These are phyloP conservation scores for Trichosporon asahii DNA, from an alignment of 1,284 basidiomycete species.

Conservation along the genomic window DNA sequence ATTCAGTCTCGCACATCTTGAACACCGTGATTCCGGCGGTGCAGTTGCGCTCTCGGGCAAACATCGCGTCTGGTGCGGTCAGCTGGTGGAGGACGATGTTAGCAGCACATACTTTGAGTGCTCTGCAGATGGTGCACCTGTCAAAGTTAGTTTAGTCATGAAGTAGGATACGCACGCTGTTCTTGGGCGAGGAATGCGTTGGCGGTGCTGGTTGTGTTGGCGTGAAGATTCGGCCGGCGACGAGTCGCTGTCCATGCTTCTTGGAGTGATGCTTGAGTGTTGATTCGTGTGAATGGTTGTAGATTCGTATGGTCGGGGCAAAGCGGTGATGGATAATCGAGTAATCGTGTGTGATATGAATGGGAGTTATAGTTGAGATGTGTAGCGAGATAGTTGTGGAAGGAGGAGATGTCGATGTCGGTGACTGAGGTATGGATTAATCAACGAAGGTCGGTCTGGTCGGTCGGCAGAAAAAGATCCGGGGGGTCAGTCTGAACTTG, in stretches of 20 bases:
- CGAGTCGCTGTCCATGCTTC: conserved; percentile 10
- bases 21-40: neutral
- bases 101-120: neutral
- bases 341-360: too few relatives aligned
- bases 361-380: neutral
- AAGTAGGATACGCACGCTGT: neutral
- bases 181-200: neutral
- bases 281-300: neutral
- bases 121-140: conserved; percentile 9
- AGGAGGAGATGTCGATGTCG: neutral
- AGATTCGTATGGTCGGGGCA: neutral
- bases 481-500: too few relatives aligned
- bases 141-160: neutral
- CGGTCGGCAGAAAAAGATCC: neutral
- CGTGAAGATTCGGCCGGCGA: conserved; percentile 8
- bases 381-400: neutral
- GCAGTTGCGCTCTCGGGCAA: neutral
- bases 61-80: neutral
- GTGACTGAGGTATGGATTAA: neutral
- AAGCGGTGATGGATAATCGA: neutral
- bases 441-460: neutral
- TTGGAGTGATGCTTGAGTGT: neutral
- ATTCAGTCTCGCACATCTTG: conserved; percentile 1
- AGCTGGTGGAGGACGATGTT: neutral
- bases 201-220: neutral